phyloP scores from a whole-genome alignment of 345 rosid genomes.

The Camelina hispida region DNA sequence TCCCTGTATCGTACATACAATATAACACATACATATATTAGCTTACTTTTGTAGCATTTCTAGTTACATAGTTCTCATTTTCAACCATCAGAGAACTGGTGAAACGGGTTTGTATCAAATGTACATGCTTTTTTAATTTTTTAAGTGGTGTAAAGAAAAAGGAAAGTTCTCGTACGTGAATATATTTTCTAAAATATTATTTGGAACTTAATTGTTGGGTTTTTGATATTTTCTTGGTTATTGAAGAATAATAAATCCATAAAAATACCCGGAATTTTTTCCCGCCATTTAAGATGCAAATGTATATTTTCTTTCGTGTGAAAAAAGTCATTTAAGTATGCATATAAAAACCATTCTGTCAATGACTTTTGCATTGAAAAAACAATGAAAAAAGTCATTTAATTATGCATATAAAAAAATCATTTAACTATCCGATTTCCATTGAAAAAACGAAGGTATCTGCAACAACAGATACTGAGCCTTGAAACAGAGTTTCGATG shows the following conservation, averaged over 20 bases:
- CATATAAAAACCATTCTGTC: neutral
- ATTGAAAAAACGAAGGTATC: neutral
- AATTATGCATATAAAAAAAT: neutral
- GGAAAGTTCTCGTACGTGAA: neutral
- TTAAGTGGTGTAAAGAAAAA: constrained; percentile 9
- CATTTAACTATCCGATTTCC: neutral
- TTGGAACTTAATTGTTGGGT: neutral
- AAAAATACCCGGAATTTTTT: neutral
- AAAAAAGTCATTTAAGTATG: neutral
- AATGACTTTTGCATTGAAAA: too few species aligned
- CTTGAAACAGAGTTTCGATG: too few species aligned
- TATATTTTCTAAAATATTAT: neutral
- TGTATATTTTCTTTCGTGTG: neutral
- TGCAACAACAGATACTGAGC: neutral
- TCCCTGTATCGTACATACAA: too few species aligned
- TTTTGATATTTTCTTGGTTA: neutral
- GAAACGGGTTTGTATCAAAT: constrained; percentile 10
- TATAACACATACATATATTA: too few species aligned
- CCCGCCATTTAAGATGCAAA: neutral
- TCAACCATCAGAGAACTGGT: constrained; percentile 19
- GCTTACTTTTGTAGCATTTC: neutral
- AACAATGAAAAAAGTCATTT: neutral
- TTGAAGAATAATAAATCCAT: neutral
- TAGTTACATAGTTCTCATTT: neutral
- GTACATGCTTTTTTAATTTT: constrained; percentile 25